phyloP scores from a whole-genome alignment of 1,139 yeast genomes.

The Yamadazyma triangularis region DNA sequence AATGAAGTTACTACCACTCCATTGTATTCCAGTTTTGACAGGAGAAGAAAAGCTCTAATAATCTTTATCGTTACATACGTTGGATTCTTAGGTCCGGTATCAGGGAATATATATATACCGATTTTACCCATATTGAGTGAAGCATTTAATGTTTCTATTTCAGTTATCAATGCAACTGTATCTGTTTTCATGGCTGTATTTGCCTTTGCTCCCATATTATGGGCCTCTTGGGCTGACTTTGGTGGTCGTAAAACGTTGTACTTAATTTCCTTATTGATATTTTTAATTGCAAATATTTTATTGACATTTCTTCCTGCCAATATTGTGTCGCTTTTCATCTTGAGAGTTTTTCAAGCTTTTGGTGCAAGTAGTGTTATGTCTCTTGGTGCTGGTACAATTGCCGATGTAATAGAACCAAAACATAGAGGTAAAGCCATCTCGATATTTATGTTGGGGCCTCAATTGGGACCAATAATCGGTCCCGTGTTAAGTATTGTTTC shows the following conservation, averaged over 20 bases:
- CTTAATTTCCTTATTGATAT: slow-evolving; percentile 39
- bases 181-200: slow-evolving; percentile 56
- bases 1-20: too few species aligned
- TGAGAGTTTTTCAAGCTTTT: slow-evolving; percentile 49
- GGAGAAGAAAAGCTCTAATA: slow-evolving; percentile 18
- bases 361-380: slow-evolving; percentile 54
- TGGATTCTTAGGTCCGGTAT: slow-evolving; percentile 56
- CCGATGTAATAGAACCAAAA: slow-evolving; percentile 46
- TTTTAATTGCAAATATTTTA: slow-evolving; percentile 43
- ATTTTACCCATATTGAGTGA: slow-evolving; percentile 44
- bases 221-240: slow-evolving; percentile 56
- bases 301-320: slow-evolving; percentile 46
- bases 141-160: slow-evolving; percentile 37
- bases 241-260: slow-evolving; percentile 55
- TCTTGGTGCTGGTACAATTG: slow-evolving; percentile 54
- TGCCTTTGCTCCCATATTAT: slow-evolving; percentile 49
- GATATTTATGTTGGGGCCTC: slow-evolving; percentile 57
- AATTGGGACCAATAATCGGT: slow-evolving; percentile 54
- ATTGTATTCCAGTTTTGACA: slow-evolving; percentile 8
- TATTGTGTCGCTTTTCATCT: slow-evolving; percentile 37
- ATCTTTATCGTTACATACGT: slow-evolving; percentile 38
- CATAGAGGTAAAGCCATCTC: slow-evolving; percentile 49
- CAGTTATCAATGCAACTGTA: slow-evolving; percentile 54
- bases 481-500: slow-evolving; percentile 44
- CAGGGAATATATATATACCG: slow-evolving; percentile 59